Evolutionary conservation across 208 protist genomes (phyloP).

Genomic region (Naegleria lovaniensis): DNA sequence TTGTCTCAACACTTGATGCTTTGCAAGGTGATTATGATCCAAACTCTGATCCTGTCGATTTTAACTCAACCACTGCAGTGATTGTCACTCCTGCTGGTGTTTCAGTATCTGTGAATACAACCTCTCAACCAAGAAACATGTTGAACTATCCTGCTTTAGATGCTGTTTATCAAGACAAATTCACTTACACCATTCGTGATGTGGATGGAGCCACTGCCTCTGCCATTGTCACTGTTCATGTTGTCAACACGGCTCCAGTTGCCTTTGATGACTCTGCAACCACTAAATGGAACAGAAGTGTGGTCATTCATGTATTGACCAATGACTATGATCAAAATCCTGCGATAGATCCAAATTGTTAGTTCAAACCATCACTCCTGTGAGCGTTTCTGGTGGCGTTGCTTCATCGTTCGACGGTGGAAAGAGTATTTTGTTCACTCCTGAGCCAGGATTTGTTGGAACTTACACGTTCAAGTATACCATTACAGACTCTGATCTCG

Average conservation of each 20-base stretch:
- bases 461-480: neutral
- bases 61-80: neutral
- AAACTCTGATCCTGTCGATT: neutral
- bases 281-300: neutral
- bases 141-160: neutral
- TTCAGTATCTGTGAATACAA: neutral
- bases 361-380: neutral
- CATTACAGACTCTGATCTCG: neutral
- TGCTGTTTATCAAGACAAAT: neutral
- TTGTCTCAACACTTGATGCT: neutral
- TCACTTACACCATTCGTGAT: neutral
- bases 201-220: neutral
- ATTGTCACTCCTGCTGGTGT: neutral
- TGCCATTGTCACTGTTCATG: neutral
- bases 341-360: neutral
- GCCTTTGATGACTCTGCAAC: neutral
- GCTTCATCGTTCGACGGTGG: neutral
- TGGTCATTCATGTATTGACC: neutral
- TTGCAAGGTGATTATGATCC: neutral
- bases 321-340: constrained; percentile 24
- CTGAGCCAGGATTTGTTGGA: neutral
- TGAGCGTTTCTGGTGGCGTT: neutral
- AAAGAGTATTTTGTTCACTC: neutral
- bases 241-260: constrained; percentile 18
- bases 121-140: neutral